These are phyloP conservation scores for Fusarium aywerte DNA, from an alignment of 2,329 filamentous ascomycete genomes.

Conservation along the genomic window DNA sequence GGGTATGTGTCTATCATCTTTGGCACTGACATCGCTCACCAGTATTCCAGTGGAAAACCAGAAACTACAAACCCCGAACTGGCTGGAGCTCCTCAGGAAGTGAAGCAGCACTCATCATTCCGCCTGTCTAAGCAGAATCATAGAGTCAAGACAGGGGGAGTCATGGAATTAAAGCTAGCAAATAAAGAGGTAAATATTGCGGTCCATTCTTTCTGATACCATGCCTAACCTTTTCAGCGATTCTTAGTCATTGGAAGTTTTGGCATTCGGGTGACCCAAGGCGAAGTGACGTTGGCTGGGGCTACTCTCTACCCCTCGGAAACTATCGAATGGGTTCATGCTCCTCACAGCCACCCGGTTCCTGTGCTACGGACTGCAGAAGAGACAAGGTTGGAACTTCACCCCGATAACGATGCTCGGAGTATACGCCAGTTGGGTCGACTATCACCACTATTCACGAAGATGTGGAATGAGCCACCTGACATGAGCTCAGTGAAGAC, in stretches of 20 bases:
- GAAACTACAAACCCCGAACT: slow-evolving; percentile 6
- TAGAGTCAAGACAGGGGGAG: slow-evolving; percentile 53
- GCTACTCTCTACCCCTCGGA: slow-evolving; percentile 66
- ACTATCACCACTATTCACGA: slow-evolving; percentile 73
- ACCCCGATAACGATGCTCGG: slow-evolving; percentile 61
- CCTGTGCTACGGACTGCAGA: slow-evolving; percentile 70
- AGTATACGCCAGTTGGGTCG: slow-evolving; percentile 64
- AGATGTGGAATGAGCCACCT: slow-evolving; percentile 69
- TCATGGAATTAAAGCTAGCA: slow-evolving; percentile 56
- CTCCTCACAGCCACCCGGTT: slow-evolving; percentile 75
- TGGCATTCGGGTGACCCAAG: slow-evolving; percentile 69
- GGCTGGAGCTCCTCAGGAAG: slow-evolving; percentile 1
- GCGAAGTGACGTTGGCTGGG: slow-evolving; percentile 73
- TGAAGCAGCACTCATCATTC: slow-evolving; percentile 59
- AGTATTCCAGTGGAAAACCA: slow-evolving; percentile 6
- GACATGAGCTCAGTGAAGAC: slow-evolving; percentile 34
- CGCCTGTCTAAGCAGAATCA: slow-evolving; percentile 58
- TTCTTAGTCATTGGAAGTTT: slow-evolving; percentile 75
- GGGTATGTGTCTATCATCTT: slow-evolving; percentile 23
- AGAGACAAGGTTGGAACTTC: slow-evolving; percentile 64
- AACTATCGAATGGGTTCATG: slow-evolving; percentile 67
- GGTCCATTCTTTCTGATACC: neutral
- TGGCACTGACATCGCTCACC: slow-evolving; percentile 4
- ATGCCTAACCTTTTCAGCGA: slow-evolving; percentile 57
- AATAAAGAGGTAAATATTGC: slow-evolving; percentile 60